Evolutionary conservation across 2,329 filamentous ascomycete genomes (phyloP), one percentile per base, ranked within the genome.

Genomic region (Claviceps maximensis): DNA sequence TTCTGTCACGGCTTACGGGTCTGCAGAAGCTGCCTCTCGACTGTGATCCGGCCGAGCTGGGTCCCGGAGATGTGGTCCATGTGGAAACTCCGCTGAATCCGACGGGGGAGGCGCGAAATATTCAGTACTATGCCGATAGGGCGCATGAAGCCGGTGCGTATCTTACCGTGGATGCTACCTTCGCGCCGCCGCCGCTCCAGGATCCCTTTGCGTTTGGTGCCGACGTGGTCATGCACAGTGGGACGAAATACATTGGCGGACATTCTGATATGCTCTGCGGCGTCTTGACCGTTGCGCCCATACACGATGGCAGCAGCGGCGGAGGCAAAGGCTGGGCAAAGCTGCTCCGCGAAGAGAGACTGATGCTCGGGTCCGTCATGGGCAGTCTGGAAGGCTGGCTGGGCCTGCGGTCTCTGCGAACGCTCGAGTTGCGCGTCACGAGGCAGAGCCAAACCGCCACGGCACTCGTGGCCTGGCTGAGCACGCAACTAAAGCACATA

Each of bases 81-180:
- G 75, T 97, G 50, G 93, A 98, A 72, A 97, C 91, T 4, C 93
- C 93, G 0, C 75, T 96, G 41, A 98, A 98, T 68, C 93, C 93
- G 0, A 85, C 85, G 1, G 93, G 93, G 50, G 83, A 85, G 61
- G 89, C 89, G 1, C 84, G 80, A 59, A 75, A 88, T 61, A 82
- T 98, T 29, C 73, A 74, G 36, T 69, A 72, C 51, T 95, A 86
- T 66, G 87, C 89, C 0, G 73, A 79, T 3, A 79, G 81, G 59
- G 93, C 93, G 1, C 84, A 84, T 62, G 72, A 72, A 5, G 72
- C 78, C 6, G 89, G 90, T 8, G 89, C 89, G 9, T 80, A 80
- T 53, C 74, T 97, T 48, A 85, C 84, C 13, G 86, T 97, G 1
- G 93, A 98, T 68, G 83, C 87, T 2, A 98, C 93, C 0, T 96